A percentile compares a stretch with the other conserved stretches of the same genome.
These are phyloP conservation scores for Pythium brachiatum DNA, from an alignment of 352 stramenopile genomes.

Conservation along the genomic window DNA sequence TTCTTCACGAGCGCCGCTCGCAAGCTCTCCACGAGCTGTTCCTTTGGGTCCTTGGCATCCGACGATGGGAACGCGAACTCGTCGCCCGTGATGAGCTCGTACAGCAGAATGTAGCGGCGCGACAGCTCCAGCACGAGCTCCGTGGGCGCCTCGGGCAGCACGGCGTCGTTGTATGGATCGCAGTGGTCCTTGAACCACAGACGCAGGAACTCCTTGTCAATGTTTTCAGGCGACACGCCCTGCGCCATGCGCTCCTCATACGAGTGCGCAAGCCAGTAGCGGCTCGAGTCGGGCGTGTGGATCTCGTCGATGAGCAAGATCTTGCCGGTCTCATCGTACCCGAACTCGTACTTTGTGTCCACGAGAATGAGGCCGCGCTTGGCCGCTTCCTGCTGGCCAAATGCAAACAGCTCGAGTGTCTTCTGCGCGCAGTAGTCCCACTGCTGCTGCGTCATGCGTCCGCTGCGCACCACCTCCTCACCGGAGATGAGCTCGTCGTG, in stretches of 20 bases:
- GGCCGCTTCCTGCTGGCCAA: slow-evolving; percentile 90
- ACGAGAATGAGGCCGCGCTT: slow-evolving; percentile 96
- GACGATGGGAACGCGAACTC: slow-evolving; percentile 86
- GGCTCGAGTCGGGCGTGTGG: slow-evolving; percentile 98
- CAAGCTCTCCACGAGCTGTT: slow-evolving; percentile 53
- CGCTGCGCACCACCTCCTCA: slow-evolving; percentile 89
- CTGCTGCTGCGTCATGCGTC: slow-evolving; percentile 96
- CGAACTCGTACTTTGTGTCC: slow-evolving; percentile 97
- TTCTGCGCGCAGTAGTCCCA: slow-evolving; percentile 95
- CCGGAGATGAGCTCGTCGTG: slow-evolving; percentile 98
- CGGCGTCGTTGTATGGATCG: slow-evolving; percentile 97
- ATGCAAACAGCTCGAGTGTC: slow-evolving; percentile 90
- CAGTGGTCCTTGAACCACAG: slow-evolving; percentile 98
- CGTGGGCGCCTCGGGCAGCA: slow-evolving; percentile 94
- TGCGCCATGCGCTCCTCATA: slow-evolving; percentile 88
- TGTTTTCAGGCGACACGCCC: slow-evolving; percentile 96
- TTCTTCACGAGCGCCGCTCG: slow-evolving; percentile 32
- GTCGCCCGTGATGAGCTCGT: slow-evolving; percentile 98
- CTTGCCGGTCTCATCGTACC: slow-evolving; percentile 73
- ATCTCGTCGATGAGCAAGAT: slow-evolving; percentile 99
- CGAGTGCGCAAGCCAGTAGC: slow-evolving; percentile 91
- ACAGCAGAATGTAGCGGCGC: slow-evolving; percentile 97
- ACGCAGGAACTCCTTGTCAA: slow-evolving; percentile 99
- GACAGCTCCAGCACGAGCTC: slow-evolving; percentile 97
- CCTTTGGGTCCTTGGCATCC: slow-evolving; percentile 23